These are phyloP conservation scores for Lactarius psammicola DNA, from an alignment of 768 basidiomycete genomes.

Conservation along the genomic window DNA sequence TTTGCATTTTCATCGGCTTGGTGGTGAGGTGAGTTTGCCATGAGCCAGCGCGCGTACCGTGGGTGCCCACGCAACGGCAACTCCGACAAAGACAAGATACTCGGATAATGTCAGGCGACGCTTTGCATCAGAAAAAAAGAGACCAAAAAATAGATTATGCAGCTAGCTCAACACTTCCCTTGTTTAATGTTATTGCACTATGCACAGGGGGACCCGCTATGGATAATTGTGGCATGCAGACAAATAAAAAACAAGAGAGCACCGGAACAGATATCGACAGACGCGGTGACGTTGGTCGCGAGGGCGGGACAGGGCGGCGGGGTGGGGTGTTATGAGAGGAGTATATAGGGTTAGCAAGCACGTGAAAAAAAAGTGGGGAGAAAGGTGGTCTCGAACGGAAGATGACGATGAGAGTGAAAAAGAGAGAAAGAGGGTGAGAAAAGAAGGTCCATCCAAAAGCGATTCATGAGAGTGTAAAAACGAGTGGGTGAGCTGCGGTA, in stretches of 20 bases:
- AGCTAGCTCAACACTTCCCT: constrained; percentile 30
- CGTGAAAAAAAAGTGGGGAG: constrained; percentile 11
- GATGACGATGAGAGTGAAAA: constrained; percentile 20
- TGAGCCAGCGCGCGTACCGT: background rate
- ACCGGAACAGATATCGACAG: constrained; percentile 29
- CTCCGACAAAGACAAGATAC: background rate
- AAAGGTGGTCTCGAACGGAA: constrained; percentile 1
- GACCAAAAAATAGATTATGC: constrained; percentile 24
- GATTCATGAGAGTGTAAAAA: constrained; percentile 31
- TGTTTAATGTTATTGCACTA: constrained; percentile 31
- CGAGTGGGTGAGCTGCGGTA: constrained; percentile 27
- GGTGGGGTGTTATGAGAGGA: background rate
- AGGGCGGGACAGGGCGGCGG: background rate
- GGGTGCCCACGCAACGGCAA: background rate
- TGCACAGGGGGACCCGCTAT: constrained; percentile 29
- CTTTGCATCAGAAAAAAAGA: background rate
- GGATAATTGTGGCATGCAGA: constrained; percentile 31
- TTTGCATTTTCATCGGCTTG: background rate
- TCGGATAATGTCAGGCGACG: background rate
- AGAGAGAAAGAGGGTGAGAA: constrained; percentile 1
- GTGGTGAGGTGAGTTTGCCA: background rate
- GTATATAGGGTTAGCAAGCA: constrained; percentile 29
- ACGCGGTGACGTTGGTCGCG: constrained; percentile 17
- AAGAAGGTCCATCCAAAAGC: constrained; percentile 29
- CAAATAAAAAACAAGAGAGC: constrained; percentile 31